A percentile compares a stretch with the other conserved stretches of the same genome.
These are phyloP conservation scores for Apiospora pterosperma DNA, from an alignment of 2,329 filamentous ascomycete species.

Conservation along the genomic window DNA sequence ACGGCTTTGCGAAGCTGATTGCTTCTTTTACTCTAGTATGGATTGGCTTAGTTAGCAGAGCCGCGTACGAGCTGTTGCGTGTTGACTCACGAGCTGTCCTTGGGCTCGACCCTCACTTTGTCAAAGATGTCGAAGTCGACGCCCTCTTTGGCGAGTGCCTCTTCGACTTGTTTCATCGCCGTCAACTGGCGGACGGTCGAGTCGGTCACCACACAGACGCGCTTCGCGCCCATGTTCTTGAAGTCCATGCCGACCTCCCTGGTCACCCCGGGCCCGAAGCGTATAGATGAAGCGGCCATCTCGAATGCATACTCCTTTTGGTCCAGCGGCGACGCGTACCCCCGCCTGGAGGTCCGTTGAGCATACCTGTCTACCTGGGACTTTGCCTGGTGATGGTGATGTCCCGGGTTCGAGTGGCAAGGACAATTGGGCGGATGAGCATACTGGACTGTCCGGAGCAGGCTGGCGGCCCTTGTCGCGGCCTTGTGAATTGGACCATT, in stretches of 20 bases:
- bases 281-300: constrained; percentile 93
- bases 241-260: constrained; percentile 98
- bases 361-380: constrained; percentile 27
- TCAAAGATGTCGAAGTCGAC: constrained; percentile 80
- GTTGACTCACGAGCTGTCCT: constrained; percentile 77
- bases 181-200: constrained; percentile 74
- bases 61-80: neutral
- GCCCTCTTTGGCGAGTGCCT: constrained; percentile 74
- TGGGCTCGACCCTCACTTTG: constrained; percentile 81
- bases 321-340: constrained; percentile 74
- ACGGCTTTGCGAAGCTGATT: constrained; percentile 80
- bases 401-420: constrained; percentile 81
- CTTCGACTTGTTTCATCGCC: constrained; percentile 85
- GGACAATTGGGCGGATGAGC: constrained; percentile 85
- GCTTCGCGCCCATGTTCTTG: constrained; percentile 81
- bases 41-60: neutral
- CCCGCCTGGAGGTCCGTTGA: constrained; percentile 41
- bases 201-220: constrained; percentile 91
- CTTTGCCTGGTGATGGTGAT: constrained; percentile 62
- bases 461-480: constrained; percentile 62
- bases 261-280: constrained; percentile 89
- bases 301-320: constrained; percentile 97
- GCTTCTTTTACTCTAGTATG: constrained; percentile 72
- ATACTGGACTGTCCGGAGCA: constrained; percentile 87
- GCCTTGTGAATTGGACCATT: constrained; percentile 35